Evolutionary conservation across 148 eudicot genomes (phyloP).

Genomic region (Amaranthus palmeri): DNA sequence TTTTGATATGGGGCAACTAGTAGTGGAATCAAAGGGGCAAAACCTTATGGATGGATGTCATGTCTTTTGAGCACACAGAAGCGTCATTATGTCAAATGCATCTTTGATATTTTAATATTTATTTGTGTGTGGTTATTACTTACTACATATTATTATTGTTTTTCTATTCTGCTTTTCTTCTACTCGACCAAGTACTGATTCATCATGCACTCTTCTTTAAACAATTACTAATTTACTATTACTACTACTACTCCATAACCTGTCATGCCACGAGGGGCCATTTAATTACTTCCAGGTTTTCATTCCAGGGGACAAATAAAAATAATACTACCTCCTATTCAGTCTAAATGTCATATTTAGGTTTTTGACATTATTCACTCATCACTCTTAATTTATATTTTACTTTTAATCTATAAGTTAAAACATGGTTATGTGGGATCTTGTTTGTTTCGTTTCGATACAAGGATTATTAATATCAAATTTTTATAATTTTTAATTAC

Average conservation of each 20-base stretch:
- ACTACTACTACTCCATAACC: background rate
- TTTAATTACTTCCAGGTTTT: background rate
- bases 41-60: slow-evolving; percentile 14
- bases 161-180: background rate
- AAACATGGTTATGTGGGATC: too few species aligned
- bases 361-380: too few species aligned
- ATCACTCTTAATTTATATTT: too few species aligned
- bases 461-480: too few species aligned
- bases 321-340: too few species aligned
- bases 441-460: too few species aligned
- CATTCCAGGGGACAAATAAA: too few species aligned
- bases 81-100: slow-evolving; percentile 24
- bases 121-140: slow-evolving; percentile 6
- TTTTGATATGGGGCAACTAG: slow-evolving; percentile 16
- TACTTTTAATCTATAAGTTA: too few species aligned
- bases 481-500: too few species aligned
- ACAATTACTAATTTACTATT: background rate
- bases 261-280: slow-evolving; percentile 9
- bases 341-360: too few species aligned
- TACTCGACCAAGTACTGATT: background rate
- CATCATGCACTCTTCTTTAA: slow-evolving; percentile 10
- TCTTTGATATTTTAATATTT: background rate
- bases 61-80: slow-evolving; percentile 27
- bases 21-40: slow-evolving; percentile 28
- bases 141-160: background rate